Conservation (phyloP, 768 basidiomycete species). For the Boletus bicolor region DNA sequence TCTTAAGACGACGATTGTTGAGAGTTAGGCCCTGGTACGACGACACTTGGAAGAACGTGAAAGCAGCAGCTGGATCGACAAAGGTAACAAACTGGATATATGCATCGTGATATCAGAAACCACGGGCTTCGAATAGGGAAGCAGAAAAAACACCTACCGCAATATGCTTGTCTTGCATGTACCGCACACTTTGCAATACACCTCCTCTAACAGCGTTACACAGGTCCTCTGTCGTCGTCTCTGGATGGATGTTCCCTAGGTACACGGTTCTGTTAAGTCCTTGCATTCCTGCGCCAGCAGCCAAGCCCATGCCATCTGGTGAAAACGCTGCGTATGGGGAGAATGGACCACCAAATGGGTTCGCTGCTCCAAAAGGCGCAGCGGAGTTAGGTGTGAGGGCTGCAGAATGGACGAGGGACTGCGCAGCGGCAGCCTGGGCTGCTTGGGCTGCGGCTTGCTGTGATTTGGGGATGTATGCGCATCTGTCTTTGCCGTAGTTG, state of each 20-base stretch:
- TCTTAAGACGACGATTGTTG: conserved; percentile 91
- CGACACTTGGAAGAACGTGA: conserved; percentile 92
- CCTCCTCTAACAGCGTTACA: conserved; percentile 98
- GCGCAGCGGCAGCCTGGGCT: conserved; percentile 83
- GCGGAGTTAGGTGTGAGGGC: conserved; percentile 34
- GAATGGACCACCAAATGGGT: conserved; percentile 36
- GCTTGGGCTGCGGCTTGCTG: conserved; percentile 87
- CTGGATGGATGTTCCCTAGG: conserved; percentile 94
- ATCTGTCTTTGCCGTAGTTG: conserved; percentile 98
- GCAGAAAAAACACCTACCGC: conserved; percentile 55
- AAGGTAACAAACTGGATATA: conserved; percentile 84
- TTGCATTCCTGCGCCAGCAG: conserved; percentile 36
- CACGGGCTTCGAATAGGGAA: not conserved
- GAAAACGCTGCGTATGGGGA: conserved; percentile 53
- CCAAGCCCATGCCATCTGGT: conserved; percentile 38
- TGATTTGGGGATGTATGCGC: conserved; percentile 95
- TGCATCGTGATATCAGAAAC: conserved; percentile 1
- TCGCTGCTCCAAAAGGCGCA: conserved; percentile 29
- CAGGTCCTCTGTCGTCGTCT: conserved; percentile 90
- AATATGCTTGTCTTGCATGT: conserved; percentile 97
- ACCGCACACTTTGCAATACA: conserved; percentile 89
- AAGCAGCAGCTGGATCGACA: conserved; percentile 88
- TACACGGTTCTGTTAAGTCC: conserved; percentile 91
- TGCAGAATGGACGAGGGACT: conserved; percentile 56
- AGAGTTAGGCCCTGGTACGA: conserved; percentile 85